Evolutionary conservation across 1,139 yeast genomes (phyloP), one percentile per base, ranked within the genome.

Genomic region (Pichia sorboxylosa): DNA sequence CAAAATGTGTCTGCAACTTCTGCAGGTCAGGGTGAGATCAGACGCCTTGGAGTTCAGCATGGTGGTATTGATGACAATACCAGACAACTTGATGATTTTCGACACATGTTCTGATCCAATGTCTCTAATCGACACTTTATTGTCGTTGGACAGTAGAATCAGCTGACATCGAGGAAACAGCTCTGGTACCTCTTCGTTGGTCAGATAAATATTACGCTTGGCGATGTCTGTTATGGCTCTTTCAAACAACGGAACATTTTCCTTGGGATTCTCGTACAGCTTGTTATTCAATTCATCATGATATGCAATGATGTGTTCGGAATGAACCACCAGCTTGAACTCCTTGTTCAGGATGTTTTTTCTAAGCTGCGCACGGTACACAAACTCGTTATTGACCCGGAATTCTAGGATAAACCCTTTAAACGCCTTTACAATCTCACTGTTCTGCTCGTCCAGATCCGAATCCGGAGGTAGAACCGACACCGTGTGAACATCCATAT

Each of bases 161-260:
- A 90, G 61, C 59, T 90, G 99, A 51, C 94, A 84, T 23, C 64
- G 67, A 4, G 95, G 94, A 48, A 87, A 75, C 39, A 65, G 64
- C 4, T 58, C 45, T 2, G 80, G 74, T 6, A 66, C 64, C 40
- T 67, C 75, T 23, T 67, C 74, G 33, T 64, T 63, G 34, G 75
- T 61, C 40, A 77, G 60, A 54, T 66, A 71, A 11, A 81, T 77
- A 39, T 85, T 77, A 48, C 92, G 63, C 47, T 78, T 77, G 5
- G 97, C 97, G 26, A 85, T 87, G 40, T 82, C 93, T 7, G 93
- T 79, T 38, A 85, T 84, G 30, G 97, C 96, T 31, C 58, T 66
- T 54, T 92, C 98, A 49, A 92, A 87, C 36, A 85, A 58, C 2
- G 96, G 94, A 25, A 90, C 73, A 67, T 83, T 73, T 35, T 84